Conservation (phyloP, 1,284 basidiomycete genomes). For the Trametes hirsuta region DNA sequence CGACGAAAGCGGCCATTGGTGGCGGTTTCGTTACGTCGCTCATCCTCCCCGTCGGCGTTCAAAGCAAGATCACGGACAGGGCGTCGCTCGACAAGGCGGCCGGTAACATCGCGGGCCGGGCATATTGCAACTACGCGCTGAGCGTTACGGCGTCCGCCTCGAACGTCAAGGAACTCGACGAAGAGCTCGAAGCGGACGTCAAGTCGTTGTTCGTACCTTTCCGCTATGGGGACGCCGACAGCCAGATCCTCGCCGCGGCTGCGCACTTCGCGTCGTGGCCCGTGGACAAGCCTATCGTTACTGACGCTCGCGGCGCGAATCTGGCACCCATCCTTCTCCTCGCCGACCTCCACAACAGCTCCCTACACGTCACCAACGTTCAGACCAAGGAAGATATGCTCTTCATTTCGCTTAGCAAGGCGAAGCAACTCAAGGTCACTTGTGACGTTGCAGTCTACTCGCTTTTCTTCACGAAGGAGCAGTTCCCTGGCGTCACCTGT, state of each 20-base stretch:
- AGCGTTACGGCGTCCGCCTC: constrained; percentile 75
- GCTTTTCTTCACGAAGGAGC: constrained; percentile 86
- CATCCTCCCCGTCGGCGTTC: constrained; percentile 74
- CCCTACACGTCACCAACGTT: constrained; percentile 95
- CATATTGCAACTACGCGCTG: constrained; percentile 88
- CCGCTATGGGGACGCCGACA: constrained; percentile 53
- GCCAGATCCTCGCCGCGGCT: constrained; percentile 69
- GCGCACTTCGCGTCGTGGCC: constrained; percentile 94
- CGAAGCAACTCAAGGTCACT: constrained; percentile 92
- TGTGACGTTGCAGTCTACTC: constrained; percentile 96
- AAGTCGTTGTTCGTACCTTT: constrained; percentile 89
- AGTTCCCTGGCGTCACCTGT: constrained; percentile 68
- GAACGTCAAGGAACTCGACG: constrained; percentile 71
- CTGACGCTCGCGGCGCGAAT: constrained; percentile 91
- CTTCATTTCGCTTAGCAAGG: constrained; percentile 93
- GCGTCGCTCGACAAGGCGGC: constrained; percentile 72
- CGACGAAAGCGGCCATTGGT: constrained; percentile 81
- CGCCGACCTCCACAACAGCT: constrained; percentile 89
- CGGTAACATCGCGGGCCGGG: constrained; percentile 60
- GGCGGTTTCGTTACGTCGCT: constrained; percentile 88
- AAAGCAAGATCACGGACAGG: constrained; percentile 68
- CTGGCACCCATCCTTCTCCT: constrained; percentile 93
- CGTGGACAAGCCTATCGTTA: constrained; percentile 88
- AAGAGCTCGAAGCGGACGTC: constrained; percentile 77
- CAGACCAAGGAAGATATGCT: constrained; percentile 87